These are phyloP conservation scores for Leccinum subgranulosum DNA, from an alignment of 768 basidiomycete species.

Conservation along the genomic window DNA sequence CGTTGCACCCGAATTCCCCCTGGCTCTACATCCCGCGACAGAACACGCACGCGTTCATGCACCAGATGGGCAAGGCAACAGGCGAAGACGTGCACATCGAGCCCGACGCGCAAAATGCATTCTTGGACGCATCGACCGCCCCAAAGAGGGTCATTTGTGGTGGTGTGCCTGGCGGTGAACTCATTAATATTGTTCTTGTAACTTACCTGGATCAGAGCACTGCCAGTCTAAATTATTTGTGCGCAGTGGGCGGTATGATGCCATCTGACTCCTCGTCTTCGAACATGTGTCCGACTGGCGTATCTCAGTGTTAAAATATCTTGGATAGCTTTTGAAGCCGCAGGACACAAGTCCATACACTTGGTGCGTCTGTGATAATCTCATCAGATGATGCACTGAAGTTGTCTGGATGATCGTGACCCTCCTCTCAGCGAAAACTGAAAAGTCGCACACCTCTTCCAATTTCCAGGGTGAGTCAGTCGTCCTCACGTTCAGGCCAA, in stretches of 20 bases:
- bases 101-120: slow-evolving; percentile 77
- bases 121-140: slow-evolving; percentile 74
- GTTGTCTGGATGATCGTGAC: no score
- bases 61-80: slow-evolving; percentile 72
- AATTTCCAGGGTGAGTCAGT: no score
- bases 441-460: no score
- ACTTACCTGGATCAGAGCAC: not conserved
- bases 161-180: slow-evolving; percentile 92
- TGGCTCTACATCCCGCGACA: slow-evolving; percentile 28
- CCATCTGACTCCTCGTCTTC: slow-evolving; percentile 88
- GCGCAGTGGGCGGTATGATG: slow-evolving; percentile 95
- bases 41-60: slow-evolving; percentile 79
- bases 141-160: slow-evolving; percentile 88
- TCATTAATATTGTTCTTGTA: not conserved
- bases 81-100: slow-evolving; percentile 79
- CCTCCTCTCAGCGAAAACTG: no score
- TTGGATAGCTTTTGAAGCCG: no score
- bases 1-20: not conserved
- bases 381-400: no score
- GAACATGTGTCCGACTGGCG: slow-evolving; percentile 32
- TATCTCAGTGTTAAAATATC: no score
- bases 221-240: not conserved
- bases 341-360: no score
- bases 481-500: no score
- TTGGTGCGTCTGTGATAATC: no score